Evolutionary conservation across 2,329 filamentous ascomycete species (phyloP).

Genomic region (Orbilia blumenaviensis): DNA sequence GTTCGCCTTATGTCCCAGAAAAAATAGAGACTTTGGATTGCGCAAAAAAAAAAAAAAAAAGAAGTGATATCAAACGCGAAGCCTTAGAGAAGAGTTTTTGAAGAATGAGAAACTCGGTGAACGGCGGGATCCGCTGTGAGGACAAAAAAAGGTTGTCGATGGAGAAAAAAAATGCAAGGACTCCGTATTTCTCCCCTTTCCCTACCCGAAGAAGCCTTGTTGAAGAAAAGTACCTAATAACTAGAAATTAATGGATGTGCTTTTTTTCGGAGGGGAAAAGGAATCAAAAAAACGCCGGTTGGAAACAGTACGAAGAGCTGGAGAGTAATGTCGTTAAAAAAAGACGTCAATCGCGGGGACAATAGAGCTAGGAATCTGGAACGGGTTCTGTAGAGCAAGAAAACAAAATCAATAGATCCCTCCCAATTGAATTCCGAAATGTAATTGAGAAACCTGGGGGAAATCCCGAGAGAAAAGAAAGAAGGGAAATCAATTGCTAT

Average conservation of each 20-base stretch:
- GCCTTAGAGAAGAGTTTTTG: too few relatives aligned
- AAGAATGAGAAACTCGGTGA: slow-evolving; percentile 2
- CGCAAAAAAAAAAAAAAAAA: neutral
- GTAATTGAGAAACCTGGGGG: neutral
- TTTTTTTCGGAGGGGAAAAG: slow-evolving; percentile 12
- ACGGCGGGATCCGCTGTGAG: slow-evolving; percentile 27
- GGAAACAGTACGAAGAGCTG: slow-evolving; percentile 28
- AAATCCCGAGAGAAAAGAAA: neutral
- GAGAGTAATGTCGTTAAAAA: slow-evolving; percentile 1
- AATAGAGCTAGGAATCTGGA: neutral
- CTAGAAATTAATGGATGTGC: slow-evolving; percentile 27
- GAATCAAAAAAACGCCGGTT: slow-evolving; percentile 22
- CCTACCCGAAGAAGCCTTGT: neutral
- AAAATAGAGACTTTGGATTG: neutral
- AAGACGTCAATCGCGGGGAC: slow-evolving; percentile 28
- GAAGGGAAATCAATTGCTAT: slow-evolving; percentile 28
- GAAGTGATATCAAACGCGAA: too few relatives aligned
- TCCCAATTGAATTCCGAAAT: slow-evolving; percentile 26
- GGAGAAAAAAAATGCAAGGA: neutral
- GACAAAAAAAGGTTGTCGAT: neutral
- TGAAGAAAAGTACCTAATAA: neutral
- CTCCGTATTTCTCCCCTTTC: neutral
- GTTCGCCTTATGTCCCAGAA: slow-evolving; percentile 12
- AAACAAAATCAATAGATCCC: slow-evolving; percentile 32
- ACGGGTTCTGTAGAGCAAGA: slow-evolving; percentile 24